Evolutionary conservation across 345 rosid genomes (phyloP), one percentile per base, ranked within the genome.

Genomic region (Salix koriyanagi): DNA sequence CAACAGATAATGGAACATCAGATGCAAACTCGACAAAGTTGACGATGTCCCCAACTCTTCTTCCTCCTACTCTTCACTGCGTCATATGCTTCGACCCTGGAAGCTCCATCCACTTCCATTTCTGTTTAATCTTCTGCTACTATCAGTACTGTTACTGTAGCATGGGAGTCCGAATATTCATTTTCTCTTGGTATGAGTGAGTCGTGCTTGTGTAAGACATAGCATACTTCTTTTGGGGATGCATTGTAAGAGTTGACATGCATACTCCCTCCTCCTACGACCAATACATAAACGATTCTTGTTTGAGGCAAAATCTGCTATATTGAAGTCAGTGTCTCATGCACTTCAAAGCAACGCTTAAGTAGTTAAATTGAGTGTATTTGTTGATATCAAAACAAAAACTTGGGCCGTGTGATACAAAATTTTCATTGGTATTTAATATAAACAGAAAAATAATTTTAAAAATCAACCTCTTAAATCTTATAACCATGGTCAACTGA

Each of bases 21-120:
- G 68, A 70, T 67, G 85, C 84, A 76, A 79, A 69, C 68, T 39
- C 62, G 21, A 64, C 62, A 2, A 82, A 80, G 21, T 36, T 34
- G 75, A 70, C 71, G 37, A 65, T 77, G 44, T 69, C 79, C 79
- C 44, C 69, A 76, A 36, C 36, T 76, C 32, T 10, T 70, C 2
- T 21, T 83, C 18, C 46, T 83, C n/a, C 54, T 69, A 61, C 18
- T 80, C 42, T 77, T 84, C 56, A 8, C 65, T 9, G 70, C 77
- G 2, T 77, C 79, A 1, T 56, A 4, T 26, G 21, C 77, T 34
- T 50, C 76, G 8, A 46, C 58, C 41, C 39, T 70, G 71, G 4
- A 39, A 69, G 41, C 44, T 23, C 50, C 41, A 65, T 28, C 37
- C 9, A 16, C 23, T 65, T 54, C 23, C 21, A 2, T 19, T 54